phyloP scores from a whole-genome alignment of 2,329 filamentous ascomycete species.

The Davidsoniella neocaledoniae region DNA sequence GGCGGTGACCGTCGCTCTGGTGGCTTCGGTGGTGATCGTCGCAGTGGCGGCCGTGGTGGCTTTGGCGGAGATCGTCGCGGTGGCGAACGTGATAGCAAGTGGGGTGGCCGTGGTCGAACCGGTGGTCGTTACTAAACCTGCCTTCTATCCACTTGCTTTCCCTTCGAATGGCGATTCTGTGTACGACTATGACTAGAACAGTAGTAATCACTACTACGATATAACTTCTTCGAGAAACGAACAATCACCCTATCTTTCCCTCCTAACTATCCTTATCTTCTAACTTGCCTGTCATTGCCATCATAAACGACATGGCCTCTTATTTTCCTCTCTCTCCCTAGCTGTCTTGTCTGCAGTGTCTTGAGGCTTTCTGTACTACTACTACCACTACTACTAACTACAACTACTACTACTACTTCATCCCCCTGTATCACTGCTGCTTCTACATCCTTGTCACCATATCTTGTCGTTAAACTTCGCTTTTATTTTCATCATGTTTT shows the following conservation, averaged over 20 bases:
- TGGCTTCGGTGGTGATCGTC: neutral
- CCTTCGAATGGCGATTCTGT: neutral
- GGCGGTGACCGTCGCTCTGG: conserved; percentile 4
- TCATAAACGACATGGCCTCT: neutral
- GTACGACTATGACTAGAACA: neutral
- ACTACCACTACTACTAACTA: neutral
- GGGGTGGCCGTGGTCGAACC: conserved; percentile 3
- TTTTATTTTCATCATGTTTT: neutral
- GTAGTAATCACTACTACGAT: too few species aligned
- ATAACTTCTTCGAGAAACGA: too few species aligned
- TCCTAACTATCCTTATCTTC: neutral
- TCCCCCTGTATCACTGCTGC: neutral
- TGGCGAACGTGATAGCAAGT: neutral
- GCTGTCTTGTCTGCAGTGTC: neutral
- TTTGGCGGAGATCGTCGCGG: conserved; percentile 12
- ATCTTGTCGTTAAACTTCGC: neutral
- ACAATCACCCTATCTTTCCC: too few species aligned
- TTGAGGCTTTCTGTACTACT: conserved; percentile 3
- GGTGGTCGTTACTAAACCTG: conserved; percentile 6
- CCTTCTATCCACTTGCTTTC: neutral
- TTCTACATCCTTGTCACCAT: neutral
- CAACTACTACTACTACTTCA: neutral
- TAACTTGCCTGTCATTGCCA: neutral
- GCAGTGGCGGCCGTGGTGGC: conserved; percentile 11
- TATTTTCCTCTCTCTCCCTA: neutral